phyloP scores from a whole-genome alignment of 1,139 yeast genomes.

The Magnusiomyces magnusii region DNA sequence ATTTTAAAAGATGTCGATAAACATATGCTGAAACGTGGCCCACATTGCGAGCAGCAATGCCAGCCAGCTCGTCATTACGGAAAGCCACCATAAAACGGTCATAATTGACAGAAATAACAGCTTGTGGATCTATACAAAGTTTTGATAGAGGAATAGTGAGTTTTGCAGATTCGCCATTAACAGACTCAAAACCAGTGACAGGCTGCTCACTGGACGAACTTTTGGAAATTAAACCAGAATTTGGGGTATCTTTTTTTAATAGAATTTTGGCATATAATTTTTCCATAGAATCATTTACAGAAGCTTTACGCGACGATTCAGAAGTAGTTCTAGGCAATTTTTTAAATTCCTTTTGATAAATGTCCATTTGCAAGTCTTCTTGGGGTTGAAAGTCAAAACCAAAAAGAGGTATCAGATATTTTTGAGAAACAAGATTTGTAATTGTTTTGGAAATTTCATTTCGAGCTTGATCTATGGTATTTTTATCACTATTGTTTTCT shows the following conservation, averaged over 20 bases:
- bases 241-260: constrained; percentile 27
- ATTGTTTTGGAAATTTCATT: constrained; percentile 27
- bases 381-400: constrained; percentile 34
- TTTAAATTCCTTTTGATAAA: constrained; percentile 21
- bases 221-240: constrained; percentile 22
- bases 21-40: constrained; percentile 64
- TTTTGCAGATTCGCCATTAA: constrained; percentile 7
- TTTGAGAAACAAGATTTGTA: constrained; percentile 44
- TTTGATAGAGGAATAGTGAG: constrained; percentile 8
- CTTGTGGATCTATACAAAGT: constrained; percentile 25
- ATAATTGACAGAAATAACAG: constrained; percentile 57
- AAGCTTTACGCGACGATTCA: constrained; percentile 27
- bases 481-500: too few relatives aligned
- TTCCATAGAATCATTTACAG: constrained; percentile 47
- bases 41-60: constrained; percentile 57
- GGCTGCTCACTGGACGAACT: constrained; percentile 28
- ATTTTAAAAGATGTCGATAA: constrained; percentile 49
- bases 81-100: constrained; percentile 59
- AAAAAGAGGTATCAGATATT: constrained; percentile 50
- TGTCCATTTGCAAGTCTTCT: constrained; percentile 29
- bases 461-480: constrained; percentile 32
- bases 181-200: constrained; percentile 29
- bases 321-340: constrained; percentile 21
- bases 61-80: constrained; percentile 56
- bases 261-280: constrained; percentile 36